Conservation (phyloP, 108 stramenopile species). For the Skeletonema menzelii region DNA sequence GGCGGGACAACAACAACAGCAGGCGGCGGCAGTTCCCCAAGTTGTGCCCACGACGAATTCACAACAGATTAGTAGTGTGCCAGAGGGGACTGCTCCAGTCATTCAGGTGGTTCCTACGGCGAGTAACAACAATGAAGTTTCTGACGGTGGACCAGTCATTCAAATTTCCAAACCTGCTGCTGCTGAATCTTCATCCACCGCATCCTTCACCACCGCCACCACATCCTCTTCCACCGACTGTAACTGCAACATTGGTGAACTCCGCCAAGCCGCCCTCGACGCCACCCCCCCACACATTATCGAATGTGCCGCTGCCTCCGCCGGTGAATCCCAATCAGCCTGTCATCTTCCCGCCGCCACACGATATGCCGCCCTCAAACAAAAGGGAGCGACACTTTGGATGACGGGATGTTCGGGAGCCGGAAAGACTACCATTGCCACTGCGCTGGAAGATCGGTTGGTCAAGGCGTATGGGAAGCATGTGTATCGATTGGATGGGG, state of each 20-base stretch:
- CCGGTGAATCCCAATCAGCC: conserved; percentile 88
- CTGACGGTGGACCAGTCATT: conserved; percentile 26
- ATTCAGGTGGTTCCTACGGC: conserved; percentile 17
- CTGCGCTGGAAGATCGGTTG: conserved; percentile 93
- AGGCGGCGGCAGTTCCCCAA: not conserved
- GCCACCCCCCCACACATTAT: conserved; percentile 95
- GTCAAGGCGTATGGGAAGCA: conserved; percentile 95
- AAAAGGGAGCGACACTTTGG: conserved; percentile 99
- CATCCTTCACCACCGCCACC: conserved; percentile 11
- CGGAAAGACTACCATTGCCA: conserved; percentile 98
- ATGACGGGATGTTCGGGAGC: conserved; percentile 97
- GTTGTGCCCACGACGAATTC: not conserved
- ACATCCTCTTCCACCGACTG: conserved; percentile 15
- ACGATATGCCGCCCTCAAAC: conserved; percentile 89
- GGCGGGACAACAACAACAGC: not conserved
- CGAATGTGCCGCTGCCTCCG: conserved; percentile 91
- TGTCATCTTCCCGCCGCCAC: conserved; percentile 89
- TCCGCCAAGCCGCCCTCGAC: conserved; percentile 78
- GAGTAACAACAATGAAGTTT: conserved; percentile 5
- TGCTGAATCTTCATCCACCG: not conserved
- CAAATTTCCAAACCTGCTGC: not conserved
- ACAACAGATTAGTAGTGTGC: not conserved
- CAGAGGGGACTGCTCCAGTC: conserved; percentile 25
- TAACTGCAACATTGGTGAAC: conserved; percentile 67
- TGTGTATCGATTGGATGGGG: conserved; percentile 97